Evolutionary conservation across 148 eudicot species (phyloP).

Genomic region (Rhododendron williamsianum): DNA sequence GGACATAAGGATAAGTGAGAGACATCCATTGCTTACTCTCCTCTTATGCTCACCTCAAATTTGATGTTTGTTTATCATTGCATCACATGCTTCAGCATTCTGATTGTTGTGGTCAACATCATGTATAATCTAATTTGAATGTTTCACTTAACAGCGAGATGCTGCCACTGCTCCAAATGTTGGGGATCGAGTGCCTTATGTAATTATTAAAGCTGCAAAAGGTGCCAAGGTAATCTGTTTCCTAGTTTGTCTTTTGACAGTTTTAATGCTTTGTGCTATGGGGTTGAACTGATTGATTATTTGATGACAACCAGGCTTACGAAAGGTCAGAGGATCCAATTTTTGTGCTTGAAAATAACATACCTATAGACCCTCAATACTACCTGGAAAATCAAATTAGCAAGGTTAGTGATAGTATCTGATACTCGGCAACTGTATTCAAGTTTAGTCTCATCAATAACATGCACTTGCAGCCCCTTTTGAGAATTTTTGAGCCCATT

Average conservation of each 20-base stretch:
- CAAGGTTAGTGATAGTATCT: conserved; percentile 49
- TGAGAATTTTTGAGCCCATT: conserved; percentile 97
- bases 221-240: conserved; percentile 78
- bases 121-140: background rate
- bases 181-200: conserved; percentile 99
- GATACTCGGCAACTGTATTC: conserved; percentile 11
- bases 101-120: background rate
- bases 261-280: background rate
- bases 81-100: background rate
- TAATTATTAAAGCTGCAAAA: conserved; percentile 91
- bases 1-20: background rate
- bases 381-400: conserved; percentile 97
- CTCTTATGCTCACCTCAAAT: background rate
- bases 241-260: background rate
- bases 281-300: conserved; percentile 12
- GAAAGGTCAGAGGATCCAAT: conserved; percentile 98
- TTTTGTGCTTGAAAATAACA: conserved; percentile 87
- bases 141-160: conserved; percentile 62
- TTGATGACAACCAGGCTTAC: conserved; percentile 68
- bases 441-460: conserved; percentile 15
- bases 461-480: conserved; percentile 67
- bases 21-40: background rate
- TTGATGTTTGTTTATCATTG: background rate
- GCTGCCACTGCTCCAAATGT: conserved; percentile 98
- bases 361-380: conserved; percentile 93